A percentile compares a stretch with the other conserved stretches of the same genome.
Conservation (phyloP, 495 filamentous ascomycete genomes). For the Amniculicola lignicola region DNA sequence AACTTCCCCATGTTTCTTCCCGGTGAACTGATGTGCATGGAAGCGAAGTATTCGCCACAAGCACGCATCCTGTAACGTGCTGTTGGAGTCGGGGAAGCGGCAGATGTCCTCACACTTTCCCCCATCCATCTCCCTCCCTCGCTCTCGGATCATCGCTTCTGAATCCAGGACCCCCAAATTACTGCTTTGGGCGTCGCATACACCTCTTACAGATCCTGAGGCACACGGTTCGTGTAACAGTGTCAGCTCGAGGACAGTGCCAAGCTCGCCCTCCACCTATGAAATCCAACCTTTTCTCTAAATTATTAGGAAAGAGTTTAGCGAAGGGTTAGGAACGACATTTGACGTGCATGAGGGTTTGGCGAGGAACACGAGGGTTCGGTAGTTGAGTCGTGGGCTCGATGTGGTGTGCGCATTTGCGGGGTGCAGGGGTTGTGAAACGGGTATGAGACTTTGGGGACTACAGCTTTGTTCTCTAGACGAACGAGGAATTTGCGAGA, state of each 20-base stretch:
- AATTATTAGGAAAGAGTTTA: neutral
- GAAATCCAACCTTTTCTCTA: neutral
- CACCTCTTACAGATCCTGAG: conserved; percentile 22
- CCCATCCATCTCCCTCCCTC: too few species aligned
- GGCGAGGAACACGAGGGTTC: neutral
- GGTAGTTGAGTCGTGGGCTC: conserved; percentile 7
- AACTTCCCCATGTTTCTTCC: too few species aligned
- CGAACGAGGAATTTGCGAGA: neutral
- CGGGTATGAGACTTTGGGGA: conserved; percentile 5
- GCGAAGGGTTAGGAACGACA: neutral
- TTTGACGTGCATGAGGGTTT: conserved; percentile 14
- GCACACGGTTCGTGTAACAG: conserved; percentile 7
- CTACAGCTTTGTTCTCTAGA: neutral
- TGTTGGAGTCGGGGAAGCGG: too few species aligned
- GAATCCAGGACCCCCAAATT: too few species aligned
- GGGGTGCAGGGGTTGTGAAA: conserved; percentile 19
- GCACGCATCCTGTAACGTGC: too few species aligned
- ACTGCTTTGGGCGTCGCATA: conserved; percentile 1
- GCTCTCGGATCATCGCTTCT: too few species aligned
- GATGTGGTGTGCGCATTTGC: conserved; percentile 2
- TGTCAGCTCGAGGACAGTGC: neutral
- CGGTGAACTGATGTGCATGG: too few species aligned
- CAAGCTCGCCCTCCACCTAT: neutral
- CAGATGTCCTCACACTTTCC: too few species aligned
- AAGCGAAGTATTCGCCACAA: too few species aligned